Evolutionary conservation across 257 asterid genomes (phyloP).

Genomic region (Euphrasia confusa): DNA sequence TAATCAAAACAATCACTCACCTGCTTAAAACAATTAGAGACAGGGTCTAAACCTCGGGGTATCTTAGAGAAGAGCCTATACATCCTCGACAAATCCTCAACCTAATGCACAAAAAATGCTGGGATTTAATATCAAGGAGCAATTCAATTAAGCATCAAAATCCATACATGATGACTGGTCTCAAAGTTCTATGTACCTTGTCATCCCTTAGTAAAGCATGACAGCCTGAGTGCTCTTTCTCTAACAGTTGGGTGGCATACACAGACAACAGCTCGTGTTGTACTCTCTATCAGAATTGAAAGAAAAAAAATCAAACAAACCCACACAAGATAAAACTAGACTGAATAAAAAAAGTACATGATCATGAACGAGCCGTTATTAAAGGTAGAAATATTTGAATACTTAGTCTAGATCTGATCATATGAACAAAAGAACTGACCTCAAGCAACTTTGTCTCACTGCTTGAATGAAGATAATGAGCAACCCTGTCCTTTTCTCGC

Average conservation of each 20-base stretch:
- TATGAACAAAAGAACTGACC: conserved; percentile 47
- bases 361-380: neutral
- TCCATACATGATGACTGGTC: conserved; percentile 12
- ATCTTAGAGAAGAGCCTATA: conserved; percentile 90
- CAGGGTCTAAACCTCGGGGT: conserved; percentile 82
- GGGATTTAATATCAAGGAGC: conserved; percentile 18
- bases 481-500: conserved; percentile 87
- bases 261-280: conserved; percentile 89
- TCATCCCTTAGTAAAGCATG: conserved; percentile 93
- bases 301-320: neutral
- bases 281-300: conserved; percentile 49
- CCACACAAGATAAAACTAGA: neutral
- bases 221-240: conserved; percentile 98
- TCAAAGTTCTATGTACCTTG: conserved; percentile 49
- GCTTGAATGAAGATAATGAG: conserved; percentile 92
- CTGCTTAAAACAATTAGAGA: conserved; percentile 70
- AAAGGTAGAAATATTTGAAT: conserved; percentile 13
- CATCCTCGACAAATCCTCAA: conserved; percentile 94
- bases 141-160: conserved; percentile 14
- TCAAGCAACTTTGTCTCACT: conserved; percentile 95
- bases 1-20: conserved; percentile 36
- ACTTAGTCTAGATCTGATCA: conserved; percentile 9
- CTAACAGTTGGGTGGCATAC: conserved; percentile 87
- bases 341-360: neutral
- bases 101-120: conserved; percentile 37